Percentiles rank a stretch among this genome's conserved stretches.
Conservation (phyloP, 768 basidiomycete species). For the Podaxis sp. region DNA sequence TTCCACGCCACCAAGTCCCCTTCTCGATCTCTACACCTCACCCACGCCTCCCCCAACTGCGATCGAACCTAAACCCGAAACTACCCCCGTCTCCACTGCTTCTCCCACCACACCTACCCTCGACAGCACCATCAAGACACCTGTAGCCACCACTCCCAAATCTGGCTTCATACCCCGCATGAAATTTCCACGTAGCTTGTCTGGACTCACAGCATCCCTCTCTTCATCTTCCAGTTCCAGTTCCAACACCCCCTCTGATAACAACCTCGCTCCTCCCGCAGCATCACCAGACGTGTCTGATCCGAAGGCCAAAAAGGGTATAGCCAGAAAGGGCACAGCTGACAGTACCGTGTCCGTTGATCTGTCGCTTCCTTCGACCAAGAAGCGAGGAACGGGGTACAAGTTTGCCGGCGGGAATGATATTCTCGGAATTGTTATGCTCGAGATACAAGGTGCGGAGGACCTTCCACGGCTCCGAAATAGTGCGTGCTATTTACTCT, state of each 20-base stretch:
- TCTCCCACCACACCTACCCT: slow-evolving; percentile 23
- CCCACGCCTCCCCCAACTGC: slow-evolving; percentile 13
- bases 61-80: slow-evolving; percentile 4
- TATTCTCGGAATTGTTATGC: slow-evolving; percentile 90
- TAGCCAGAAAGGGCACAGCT: slow-evolving; percentile 8
- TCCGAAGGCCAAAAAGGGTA: slow-evolving; percentile 3
- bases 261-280: background rate
- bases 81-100: slow-evolving; percentile 12
- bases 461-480: slow-evolving; percentile 87
- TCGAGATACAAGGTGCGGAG: slow-evolving; percentile 82
- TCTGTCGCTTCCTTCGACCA: slow-evolving; percentile 14
- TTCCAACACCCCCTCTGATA: background rate
- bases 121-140: slow-evolving; percentile 17
- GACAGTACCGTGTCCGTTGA: background rate
- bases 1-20: slow-evolving; percentile 20
- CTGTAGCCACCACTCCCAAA: slow-evolving; percentile 19
- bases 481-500: slow-evolving; percentile 48
- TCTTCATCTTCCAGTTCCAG: background rate
- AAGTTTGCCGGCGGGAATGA: slow-evolving; percentile 74
- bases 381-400: slow-evolving; percentile 29
- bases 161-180: slow-evolving; percentile 22
- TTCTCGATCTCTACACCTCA: slow-evolving; percentile 22
- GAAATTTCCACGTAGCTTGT: slow-evolving; percentile 20
- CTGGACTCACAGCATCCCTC: slow-evolving; percentile 14
- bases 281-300: background rate